Evolutionary conservation across 2,329 filamentous ascomycete genomes (phyloP), one percentile per base, ranked within the genome.

Genomic region (Diplodia mutila): DNA sequence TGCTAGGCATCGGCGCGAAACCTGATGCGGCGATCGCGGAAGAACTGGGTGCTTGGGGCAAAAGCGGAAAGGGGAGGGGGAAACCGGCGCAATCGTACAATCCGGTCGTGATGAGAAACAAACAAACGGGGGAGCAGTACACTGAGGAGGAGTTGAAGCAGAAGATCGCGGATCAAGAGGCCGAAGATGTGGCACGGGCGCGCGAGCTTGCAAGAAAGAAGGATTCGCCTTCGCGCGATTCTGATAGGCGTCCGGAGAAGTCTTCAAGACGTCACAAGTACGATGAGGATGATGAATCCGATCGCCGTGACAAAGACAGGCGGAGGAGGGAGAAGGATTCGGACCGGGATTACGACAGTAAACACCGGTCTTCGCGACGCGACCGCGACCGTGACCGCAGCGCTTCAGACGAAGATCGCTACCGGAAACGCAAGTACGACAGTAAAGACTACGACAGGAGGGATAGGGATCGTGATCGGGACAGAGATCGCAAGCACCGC

Each of bases 1-100:
- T 96, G 67, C 83, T 98, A 11, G 95, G 95, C 0, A 90, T 98
- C 8, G 95, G 94, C 3, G 94, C 94, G 12, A 97, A 94, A 75
- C 89, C 93, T 74, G 85, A 93, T 25, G 83, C 84, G 5, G 85
- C 84, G 1, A 82, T 84, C 55, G 86, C 83, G 25, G 85, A 92
- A 69, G 92, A 96, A 72, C 81, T 96, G 21, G 92, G 91, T 1
- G 90, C 87, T 1, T 96, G 92, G 92, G 90, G 93, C 14, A 91
- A 91, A 70, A 79, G 82, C 11, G 42, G 27, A 2, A 85, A 84
- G 78, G 81, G 82, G 65, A 83, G 83, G 59, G 80, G 71, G 73
- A 78, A 75, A 46, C 76, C 74, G 0, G 78, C 82, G 53, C 81
- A 83, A 61, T 80, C 86, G 6, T 90, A 90, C 74, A 87, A 86